Percentiles rank a stretch among this genome's conserved stretches.
Conservation (phyloP, 352 stramenopile species). For the Globisporangium uncinulatum region DNA sequence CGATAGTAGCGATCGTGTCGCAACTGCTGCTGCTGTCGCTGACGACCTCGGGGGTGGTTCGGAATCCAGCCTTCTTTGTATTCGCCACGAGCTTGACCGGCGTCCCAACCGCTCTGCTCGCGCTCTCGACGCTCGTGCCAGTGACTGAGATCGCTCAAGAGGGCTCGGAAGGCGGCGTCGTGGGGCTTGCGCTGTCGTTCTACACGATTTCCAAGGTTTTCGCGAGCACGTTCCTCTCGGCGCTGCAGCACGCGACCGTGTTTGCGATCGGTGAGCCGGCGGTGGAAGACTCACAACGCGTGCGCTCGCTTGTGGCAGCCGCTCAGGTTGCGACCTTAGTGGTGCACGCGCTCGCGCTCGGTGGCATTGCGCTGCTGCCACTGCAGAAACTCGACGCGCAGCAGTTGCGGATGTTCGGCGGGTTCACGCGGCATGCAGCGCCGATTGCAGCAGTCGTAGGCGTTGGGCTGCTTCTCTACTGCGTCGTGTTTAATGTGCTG, state of each 20-base stretch:
- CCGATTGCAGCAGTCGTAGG: slow-evolving; percentile 28
- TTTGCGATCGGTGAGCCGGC: neutral
- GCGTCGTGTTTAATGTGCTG: slow-evolving; percentile 39
- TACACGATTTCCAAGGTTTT: slow-evolving; percentile 17
- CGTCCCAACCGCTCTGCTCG: slow-evolving; percentile 25
- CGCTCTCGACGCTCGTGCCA: slow-evolving; percentile 26
- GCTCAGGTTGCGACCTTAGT: slow-evolving; percentile 9
- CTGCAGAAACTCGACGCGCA: slow-evolving; percentile 43
- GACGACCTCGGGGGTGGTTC: slow-evolving; percentile 21
- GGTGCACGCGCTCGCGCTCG: slow-evolving; percentile 10
- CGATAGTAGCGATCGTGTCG: slow-evolving; percentile 22
- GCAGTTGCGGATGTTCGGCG: slow-evolving; percentile 30
- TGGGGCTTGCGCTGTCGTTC: slow-evolving; percentile 11
- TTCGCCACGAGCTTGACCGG: slow-evolving; percentile 21
- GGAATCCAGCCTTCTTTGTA: slow-evolving; percentile 21
- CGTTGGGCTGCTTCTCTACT: slow-evolving; percentile 34
- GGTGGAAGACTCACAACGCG: slow-evolving; percentile 2
- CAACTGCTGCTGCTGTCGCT: slow-evolving; percentile 21
- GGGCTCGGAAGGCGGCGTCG: slow-evolving; percentile 13
- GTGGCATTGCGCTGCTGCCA: slow-evolving; percentile 19
- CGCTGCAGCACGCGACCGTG: slow-evolving; percentile 4
- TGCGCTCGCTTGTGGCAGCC: slow-evolving; percentile 6
- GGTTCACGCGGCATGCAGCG: slow-evolving; percentile 42
- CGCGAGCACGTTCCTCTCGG: slow-evolving; percentile 10
- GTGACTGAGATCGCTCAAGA: slow-evolving; percentile 15